A percentile compares a stretch with the other conserved stretches of the same genome.
These are phyloP conservation scores for Huntiella bhutanensis DNA, from an alignment of 2,329 filamentous ascomycete species.

Conservation along the genomic window DNA sequence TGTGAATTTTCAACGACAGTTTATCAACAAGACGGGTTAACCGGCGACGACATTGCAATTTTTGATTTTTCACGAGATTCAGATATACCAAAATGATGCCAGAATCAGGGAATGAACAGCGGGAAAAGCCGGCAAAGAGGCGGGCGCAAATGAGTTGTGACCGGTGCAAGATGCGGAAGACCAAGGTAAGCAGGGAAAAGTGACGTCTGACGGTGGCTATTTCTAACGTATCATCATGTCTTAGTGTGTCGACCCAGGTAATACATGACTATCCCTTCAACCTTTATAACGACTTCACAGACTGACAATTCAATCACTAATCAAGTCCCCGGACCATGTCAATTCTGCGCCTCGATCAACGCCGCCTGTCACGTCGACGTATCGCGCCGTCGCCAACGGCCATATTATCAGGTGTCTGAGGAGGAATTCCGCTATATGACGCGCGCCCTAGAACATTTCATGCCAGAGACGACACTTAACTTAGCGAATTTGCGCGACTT, in stretches of 20 bases:
- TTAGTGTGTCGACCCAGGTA: slow-evolving; percentile 12
- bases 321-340: slow-evolving; percentile 16
- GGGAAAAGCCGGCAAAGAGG: slow-evolving; percentile 12
- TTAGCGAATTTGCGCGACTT: slow-evolving; percentile 13
- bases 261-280: not conserved
- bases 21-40: too few species aligned
- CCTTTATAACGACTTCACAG: too few species aligned
- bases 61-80: not conserved
- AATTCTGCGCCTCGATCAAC: slow-evolving; percentile 16
- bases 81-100: not conserved
- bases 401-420: slow-evolving; percentile 17
- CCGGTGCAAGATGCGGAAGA: slow-evolving; percentile 17
- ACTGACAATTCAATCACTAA: not conserved
- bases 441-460: slow-evolving; percentile 15
- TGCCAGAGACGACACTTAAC: slow-evolving; percentile 15
- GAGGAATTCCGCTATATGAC: slow-evolving; percentile 17
- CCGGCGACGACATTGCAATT: too few species aligned
- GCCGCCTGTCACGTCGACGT: slow-evolving; percentile 16
- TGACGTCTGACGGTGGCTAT: slow-evolving; percentile 12
- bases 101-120: not conserved
- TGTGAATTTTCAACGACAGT: too few species aligned
- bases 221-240: not conserved
- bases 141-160: slow-evolving; percentile 17
- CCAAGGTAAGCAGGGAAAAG: slow-evolving; percentile 13
- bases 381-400: slow-evolving; percentile 16